Base-by-base conservation (phyloP, 225 moss, liverwort and hornwort genomes). In the Sphagnum contortum region DNA sequence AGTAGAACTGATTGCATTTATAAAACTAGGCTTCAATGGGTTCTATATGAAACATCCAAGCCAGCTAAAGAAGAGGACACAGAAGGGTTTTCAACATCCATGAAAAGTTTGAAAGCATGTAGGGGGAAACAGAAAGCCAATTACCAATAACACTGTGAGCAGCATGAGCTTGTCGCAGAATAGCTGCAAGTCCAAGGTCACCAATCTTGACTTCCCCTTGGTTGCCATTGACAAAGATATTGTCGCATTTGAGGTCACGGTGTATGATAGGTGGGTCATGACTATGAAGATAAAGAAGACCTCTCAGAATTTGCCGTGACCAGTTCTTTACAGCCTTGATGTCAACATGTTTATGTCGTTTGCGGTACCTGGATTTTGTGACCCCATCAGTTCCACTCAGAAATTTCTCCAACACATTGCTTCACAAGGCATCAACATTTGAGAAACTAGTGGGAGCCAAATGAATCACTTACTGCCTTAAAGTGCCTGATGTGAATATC, bases 211-310 rank as follows among this genome's bases (percentile, higher is more conserved):
- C 87, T 70, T 90, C 90, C 54, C 90, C 90, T 62, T 85, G 80
- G 52, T 85, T 87, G 2, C 87, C 90, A 62, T 90, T 88, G 3
- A 90, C 81, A 66, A 90, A 90, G 49, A 90, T 87, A 49, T 90
- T 90, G 48, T 90, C 87, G 63, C 90, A 90, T 64, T 87, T 90
- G 52, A 90, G 77, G 65, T 90, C 87, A 12, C 83, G 77, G 62
- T 90, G 90, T 60, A 90, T 85, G n/a, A 90, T 87, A 5, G 85
- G 90, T 51, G 90, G 90, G 60, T 90, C 87, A 53, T 85, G 90
- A 61, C 88, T 90, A 72, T 90, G 90, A 51, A 90, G 56, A 65
- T 90, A 90, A 60, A 88, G 75, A 13, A 88, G 76, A 3, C 87
- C 87, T 51, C 79, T 74, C 12, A 87, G 75, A 57, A 90, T 90